phyloP scores from a whole-genome alignment of 1,284 basidiomycete species.

The Thecaphora thlaspeos region DNA sequence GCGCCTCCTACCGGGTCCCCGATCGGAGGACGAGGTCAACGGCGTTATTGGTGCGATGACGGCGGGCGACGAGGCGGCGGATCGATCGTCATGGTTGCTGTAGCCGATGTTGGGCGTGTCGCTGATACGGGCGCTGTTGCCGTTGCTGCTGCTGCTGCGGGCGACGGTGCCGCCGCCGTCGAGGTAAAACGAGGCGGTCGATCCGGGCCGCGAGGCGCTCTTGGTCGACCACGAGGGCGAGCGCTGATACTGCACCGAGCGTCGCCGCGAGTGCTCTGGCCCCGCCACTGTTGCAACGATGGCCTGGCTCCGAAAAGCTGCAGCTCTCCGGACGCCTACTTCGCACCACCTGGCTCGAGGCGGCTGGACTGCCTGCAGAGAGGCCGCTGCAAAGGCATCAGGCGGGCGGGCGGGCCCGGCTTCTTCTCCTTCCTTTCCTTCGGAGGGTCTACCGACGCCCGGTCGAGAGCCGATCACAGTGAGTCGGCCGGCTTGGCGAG shows the following conservation, averaged over 20 bases:
- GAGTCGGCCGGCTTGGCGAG: no score
- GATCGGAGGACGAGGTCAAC: no score
- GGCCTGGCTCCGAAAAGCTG: not conserved
- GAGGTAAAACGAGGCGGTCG: not conserved
- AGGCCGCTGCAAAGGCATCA: no score
- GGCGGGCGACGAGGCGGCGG: not conserved
- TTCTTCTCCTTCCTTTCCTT: no score
- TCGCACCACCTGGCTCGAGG: no score
- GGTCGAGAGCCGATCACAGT: no score
- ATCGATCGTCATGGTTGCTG: not conserved
- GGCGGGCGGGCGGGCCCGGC: no score
- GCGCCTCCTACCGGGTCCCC: not conserved
- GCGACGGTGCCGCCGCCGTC: not conserved
- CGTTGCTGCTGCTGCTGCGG: no score
- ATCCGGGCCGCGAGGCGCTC: not conserved
- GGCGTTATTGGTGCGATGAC: no score
- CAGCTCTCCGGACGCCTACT: not conserved
- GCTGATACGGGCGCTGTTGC: no score
- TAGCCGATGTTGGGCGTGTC: not conserved
- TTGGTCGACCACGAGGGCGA: slow-evolving; percentile 1
- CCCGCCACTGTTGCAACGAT: not conserved
- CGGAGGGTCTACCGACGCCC: no score
- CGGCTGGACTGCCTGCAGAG: no score
- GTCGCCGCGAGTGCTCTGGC: not conserved
- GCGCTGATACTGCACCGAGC: not conserved